Conservation (phyloP, 83 land plant genomes). For the Diphasiastrum complanatum region DNA sequence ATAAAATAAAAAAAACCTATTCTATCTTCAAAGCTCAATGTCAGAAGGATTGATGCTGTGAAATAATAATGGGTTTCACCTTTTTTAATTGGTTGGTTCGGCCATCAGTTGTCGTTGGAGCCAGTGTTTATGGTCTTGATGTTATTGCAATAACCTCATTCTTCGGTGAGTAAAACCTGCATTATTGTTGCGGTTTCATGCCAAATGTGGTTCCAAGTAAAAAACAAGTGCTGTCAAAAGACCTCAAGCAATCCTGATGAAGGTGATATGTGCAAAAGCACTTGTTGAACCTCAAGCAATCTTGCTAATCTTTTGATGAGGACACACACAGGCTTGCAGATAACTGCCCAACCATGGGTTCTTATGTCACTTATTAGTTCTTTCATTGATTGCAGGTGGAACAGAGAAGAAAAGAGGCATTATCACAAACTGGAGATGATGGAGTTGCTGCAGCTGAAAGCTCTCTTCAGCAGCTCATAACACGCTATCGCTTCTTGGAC, state of each 20-base stretch:
- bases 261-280: background rate
- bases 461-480: slow-evolving; percentile 76
- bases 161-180: too few species aligned
- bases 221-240: too few species aligned
- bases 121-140: too few species aligned
- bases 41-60: too few species aligned
- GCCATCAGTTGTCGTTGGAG: too few species aligned
- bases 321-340: background rate
- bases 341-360: background rate
- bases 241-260: background rate
- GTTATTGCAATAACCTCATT: too few species aligned
- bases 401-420: slow-evolving; percentile 86
- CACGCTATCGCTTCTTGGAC: slow-evolving; percentile 88
- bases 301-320: background rate
- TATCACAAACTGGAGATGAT: slow-evolving; percentile 55
- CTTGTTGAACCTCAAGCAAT: background rate
- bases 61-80: too few species aligned
- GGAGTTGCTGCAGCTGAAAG: slow-evolving; percentile 45
- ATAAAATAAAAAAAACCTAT: too few species aligned
- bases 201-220: too few species aligned
- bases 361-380: background rate
- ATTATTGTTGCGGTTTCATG: too few species aligned
- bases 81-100: too few species aligned
- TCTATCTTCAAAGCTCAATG: too few species aligned
- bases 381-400: slow-evolving; percentile 67